These are phyloP conservation scores for Fusarium torulosum DNA, from an alignment of 2,329 filamentous ascomycete genomes.

Conservation along the genomic window DNA sequence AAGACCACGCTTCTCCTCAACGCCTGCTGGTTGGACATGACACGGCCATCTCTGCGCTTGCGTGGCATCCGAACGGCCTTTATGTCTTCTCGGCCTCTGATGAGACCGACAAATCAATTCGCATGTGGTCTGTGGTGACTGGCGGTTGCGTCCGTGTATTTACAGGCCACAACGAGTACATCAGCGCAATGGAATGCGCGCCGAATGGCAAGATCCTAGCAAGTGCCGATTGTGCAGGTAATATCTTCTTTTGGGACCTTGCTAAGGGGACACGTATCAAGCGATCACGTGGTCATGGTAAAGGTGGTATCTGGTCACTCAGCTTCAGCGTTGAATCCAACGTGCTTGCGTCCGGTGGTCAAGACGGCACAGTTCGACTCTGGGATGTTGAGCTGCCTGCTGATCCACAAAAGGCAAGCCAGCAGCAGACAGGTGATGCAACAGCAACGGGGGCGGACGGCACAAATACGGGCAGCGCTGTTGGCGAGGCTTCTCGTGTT, in stretches of 20 bases:
- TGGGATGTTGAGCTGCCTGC: conserved; percentile 89
- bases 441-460: conserved; percentile 59
- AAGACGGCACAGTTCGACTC: conserved; percentile 91
- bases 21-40: conserved; percentile 94
- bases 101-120: conserved; percentile 86
- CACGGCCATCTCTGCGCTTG: conserved; percentile 88
- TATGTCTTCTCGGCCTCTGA: conserved; percentile 95
- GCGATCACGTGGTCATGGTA: conserved; percentile 91
- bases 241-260: conserved; percentile 95
- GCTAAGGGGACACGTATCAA: conserved; percentile 88
- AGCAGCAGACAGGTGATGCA: conserved; percentile 60
- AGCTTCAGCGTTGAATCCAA: conserved; percentile 94
- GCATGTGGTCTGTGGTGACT: conserved; percentile 96
- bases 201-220: conserved; percentile 92
- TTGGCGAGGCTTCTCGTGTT: conserved; percentile 49
- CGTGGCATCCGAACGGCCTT: conserved; percentile 93
- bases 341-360: conserved; percentile 88
- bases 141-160: conserved; percentile 92
- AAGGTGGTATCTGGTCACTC: conserved; percentile 92
- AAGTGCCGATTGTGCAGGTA: conserved; percentile 87
- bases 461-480: conserved; percentile 46
- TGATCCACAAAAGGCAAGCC: conserved; percentile 70
- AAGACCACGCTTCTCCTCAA: conserved; percentile 90
- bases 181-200: conserved; percentile 86
- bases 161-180: conserved; percentile 88